Conservation (phyloP, 257 asterid species). For the Scutellaria galericulata region DNA sequence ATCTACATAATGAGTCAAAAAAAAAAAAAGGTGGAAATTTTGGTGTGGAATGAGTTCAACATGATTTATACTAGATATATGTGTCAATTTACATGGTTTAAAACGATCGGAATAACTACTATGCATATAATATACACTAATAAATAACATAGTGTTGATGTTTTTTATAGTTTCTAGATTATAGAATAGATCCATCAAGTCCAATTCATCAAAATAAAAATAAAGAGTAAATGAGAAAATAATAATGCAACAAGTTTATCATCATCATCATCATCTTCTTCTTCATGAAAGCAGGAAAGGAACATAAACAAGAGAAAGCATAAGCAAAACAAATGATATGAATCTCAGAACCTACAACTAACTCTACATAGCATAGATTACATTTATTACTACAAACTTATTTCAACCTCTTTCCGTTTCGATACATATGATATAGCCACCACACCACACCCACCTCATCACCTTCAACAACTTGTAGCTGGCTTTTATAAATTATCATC, state of each 20-base stretch:
- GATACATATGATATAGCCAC: constrained; percentile 35
- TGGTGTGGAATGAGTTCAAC: too few species aligned
- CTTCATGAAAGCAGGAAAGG: constrained; percentile 42
- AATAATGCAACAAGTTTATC: constrained; percentile 20
- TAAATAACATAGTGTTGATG: too few species aligned
- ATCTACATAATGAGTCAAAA: too few species aligned
- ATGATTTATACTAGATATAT: too few species aligned
- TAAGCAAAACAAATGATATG: constrained; percentile 35
- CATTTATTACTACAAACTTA: constrained; percentile 61
- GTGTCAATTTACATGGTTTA: too few species aligned
- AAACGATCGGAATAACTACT: too few species aligned
- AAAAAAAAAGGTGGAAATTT: too few species aligned
- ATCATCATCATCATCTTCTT: constrained; percentile 17
- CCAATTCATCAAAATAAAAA: constrained; percentile 3
- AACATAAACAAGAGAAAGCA: constrained; percentile 29
- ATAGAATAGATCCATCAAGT: background rate
- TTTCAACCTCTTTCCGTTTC: constrained; percentile 44
- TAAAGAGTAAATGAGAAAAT: constrained; percentile 23
- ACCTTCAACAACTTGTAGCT: background rate
- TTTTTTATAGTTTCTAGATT: too few species aligned
- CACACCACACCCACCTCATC: constrained; percentile 19
- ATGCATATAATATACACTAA: too few species aligned
- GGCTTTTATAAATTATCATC: constrained; percentile 58
- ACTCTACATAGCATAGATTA: constrained; percentile 55
- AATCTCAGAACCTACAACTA: constrained; percentile 43